These are phyloP conservation scores for Phytopythium ostracodes DNA, from an alignment of 352 stramenopile genomes.

Conservation along the genomic window DNA sequence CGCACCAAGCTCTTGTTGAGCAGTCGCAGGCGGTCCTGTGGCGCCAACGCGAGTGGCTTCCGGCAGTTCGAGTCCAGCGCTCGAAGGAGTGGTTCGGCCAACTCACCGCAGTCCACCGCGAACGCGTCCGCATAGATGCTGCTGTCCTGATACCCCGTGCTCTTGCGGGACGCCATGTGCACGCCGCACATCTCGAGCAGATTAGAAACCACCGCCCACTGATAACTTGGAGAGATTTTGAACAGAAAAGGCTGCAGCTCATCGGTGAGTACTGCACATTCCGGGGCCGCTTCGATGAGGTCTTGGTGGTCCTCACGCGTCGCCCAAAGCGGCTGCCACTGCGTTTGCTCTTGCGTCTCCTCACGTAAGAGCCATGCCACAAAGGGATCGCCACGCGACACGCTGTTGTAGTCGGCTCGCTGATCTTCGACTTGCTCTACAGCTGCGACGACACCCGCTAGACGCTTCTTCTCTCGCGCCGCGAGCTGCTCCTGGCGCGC, in stretches of 20 bases:
- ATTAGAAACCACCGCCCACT: constrained; percentile 26
- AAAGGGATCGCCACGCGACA: constrained; percentile 34
- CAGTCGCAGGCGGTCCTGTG: constrained; percentile 16
- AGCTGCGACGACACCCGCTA: constrained; percentile 11
- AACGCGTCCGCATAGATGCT: constrained; percentile 3
- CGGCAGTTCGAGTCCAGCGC: constrained; percentile 25
- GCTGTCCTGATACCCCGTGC: background rate
- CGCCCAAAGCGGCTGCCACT: constrained; percentile 58
- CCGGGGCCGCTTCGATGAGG: constrained; percentile 57
- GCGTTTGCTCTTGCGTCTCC: constrained; percentile 26
- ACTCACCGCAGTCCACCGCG: constrained; percentile 23
- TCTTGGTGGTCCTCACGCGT: constrained; percentile 38
- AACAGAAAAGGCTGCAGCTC: constrained; percentile 83
- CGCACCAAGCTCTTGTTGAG: constrained; percentile 18
- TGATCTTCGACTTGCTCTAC: constrained; percentile 47
- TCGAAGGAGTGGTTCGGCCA: constrained; percentile 39
- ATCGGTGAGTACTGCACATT: constrained; percentile 60
- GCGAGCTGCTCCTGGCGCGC: constrained; percentile 22
- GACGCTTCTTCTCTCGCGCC: constrained; percentile 29
- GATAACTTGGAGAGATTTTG: constrained; percentile 27
- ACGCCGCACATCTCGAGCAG: constrained; percentile 50
- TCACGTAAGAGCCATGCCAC: constrained; percentile 42
- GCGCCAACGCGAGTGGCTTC: constrained; percentile 24
- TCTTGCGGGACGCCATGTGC: background rate
- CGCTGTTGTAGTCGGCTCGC: constrained; percentile 34